Conservation (phyloP, 2,329 filamentous ascomycete genomes). For the Stachybotrys chartarum region DNA sequence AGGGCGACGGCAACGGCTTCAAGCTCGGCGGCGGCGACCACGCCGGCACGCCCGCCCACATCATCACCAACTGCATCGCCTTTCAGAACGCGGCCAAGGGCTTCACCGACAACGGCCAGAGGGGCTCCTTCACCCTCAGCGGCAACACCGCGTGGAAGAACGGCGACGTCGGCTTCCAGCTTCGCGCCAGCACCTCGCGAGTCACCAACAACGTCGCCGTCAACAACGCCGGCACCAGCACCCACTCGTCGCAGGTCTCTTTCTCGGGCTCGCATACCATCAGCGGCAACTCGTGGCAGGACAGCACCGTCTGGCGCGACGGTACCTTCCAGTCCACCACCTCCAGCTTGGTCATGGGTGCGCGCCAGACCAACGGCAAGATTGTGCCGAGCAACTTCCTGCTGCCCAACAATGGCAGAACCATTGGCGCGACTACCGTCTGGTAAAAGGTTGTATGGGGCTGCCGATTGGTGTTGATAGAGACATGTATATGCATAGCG, state of each 20-base stretch:
- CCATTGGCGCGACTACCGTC: constrained; percentile 14
- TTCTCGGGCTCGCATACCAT: constrained; percentile 13
- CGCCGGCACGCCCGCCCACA: constrained; percentile 29
- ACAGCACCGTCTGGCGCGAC: constrained; percentile 27
- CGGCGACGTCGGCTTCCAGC: constrained; percentile 30
- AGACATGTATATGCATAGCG: no score
- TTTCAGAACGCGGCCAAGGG: constrained; percentile 36
- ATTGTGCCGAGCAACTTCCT: constrained; percentile 34
- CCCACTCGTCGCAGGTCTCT: constrained; percentile 16
- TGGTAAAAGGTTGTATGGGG: not conserved
- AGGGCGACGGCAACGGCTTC: constrained; percentile 41
- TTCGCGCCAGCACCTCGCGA: constrained; percentile 23
- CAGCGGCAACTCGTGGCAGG: constrained; percentile 36
- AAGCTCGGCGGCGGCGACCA: constrained; percentile 33
- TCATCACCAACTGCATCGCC: constrained; percentile 35
- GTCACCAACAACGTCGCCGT: constrained; percentile 32
- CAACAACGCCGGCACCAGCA: constrained; percentile 10
- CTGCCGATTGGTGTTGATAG: no score
- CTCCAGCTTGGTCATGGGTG: constrained; percentile 24
- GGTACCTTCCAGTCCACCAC: constrained; percentile 30
- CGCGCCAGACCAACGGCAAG: constrained; percentile 28
- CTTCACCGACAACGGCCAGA: constrained; percentile 38
- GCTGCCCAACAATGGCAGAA: constrained; percentile 23
- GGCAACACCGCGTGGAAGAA: constrained; percentile 41
- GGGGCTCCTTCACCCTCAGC: constrained; percentile 29